Conservation (phyloP, 75 land plant genomes). For the Pinus taeda region DNA sequence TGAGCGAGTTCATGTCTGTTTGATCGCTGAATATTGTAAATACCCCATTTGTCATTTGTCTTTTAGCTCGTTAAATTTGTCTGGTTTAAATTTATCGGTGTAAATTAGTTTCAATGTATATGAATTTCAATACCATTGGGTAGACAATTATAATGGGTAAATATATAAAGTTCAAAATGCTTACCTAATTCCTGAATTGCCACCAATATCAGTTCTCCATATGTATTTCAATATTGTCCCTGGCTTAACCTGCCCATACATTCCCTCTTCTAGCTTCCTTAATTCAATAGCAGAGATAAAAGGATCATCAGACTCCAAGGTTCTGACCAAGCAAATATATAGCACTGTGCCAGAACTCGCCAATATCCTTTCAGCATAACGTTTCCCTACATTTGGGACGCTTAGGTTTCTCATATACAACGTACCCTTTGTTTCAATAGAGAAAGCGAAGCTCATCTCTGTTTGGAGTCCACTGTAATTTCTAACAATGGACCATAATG, state of each 20-base stretch:
- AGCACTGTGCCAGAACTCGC: background rate
- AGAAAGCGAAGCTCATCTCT: background rate
- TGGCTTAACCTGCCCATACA: background rate
- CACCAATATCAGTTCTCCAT: background rate
- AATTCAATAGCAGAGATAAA: slow-evolving; percentile 2
- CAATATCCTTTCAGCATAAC: background rate
- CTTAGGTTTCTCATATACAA: background rate
- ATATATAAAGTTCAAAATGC: background rate
- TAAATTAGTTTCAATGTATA: no score
- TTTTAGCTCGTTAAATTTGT: no score
- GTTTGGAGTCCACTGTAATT: background rate
- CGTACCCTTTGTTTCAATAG: background rate
- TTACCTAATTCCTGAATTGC: background rate
- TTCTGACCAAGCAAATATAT: background rate
- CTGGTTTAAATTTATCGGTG: no score
- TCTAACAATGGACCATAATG: background rate
- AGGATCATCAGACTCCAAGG: background rate
- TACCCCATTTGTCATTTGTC: no score
- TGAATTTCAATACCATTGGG: no score
- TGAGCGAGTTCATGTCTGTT: no score
- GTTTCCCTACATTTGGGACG: no score
- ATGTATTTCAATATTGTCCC: background rate
- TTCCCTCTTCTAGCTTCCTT: background rate
- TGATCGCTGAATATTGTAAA: no score
- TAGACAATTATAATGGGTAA: no score